Base-by-base conservation (phyloP, 164 flowering plant species). In the Houttuynia cordata region DNA sequence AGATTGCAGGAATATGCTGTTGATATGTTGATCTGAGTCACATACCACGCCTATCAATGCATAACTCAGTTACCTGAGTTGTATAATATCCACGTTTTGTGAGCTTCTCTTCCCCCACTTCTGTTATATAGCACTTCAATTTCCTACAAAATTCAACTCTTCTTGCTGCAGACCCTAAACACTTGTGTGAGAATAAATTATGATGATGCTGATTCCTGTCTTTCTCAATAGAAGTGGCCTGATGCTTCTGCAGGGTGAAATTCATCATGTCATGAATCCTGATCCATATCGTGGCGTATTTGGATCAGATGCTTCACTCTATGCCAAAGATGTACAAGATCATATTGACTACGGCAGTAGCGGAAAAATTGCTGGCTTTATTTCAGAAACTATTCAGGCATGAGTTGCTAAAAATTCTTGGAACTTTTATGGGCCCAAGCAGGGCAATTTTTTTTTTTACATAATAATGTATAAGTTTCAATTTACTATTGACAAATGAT, bases 371-470 rank as follows among this genome's bases (percentile, higher is more conserved):
- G 99, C 96, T 68, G 99, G 99, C 51, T 93, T 93, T 75, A 88
- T 93, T 70, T 83, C 99, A 59, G 99, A 93, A 78, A 90, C 99
- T 60, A 82, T 93, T 70, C 99, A 93, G 96, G 99, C 85, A 58
- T 41, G 64, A 52, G 22, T 63, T 56, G n/a, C 12, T 17, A 37
- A 21, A 20, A 24, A 7, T 47, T 59, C 34, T 24, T 51, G 39
- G 21, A 22, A 56, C n/a, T 24, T 56, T 19, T 42, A 42, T 42
- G 14, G 17, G 49, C 1, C 10, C 12, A 14, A 3, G 17, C 17
- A 42, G 17, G 17, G 49, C 1, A 42, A 12, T 1, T 8, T 12
- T 47, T 37, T 18, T 41, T 13, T 51, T 51, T 21, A 42, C 4
- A 13, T 54, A 22, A 24, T 40, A 30, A 8, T 62, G 39, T 22